Base-by-base conservation (phyloP, 176 grass and related monocot genomes). In the Saccharum officinarum region DNA sequence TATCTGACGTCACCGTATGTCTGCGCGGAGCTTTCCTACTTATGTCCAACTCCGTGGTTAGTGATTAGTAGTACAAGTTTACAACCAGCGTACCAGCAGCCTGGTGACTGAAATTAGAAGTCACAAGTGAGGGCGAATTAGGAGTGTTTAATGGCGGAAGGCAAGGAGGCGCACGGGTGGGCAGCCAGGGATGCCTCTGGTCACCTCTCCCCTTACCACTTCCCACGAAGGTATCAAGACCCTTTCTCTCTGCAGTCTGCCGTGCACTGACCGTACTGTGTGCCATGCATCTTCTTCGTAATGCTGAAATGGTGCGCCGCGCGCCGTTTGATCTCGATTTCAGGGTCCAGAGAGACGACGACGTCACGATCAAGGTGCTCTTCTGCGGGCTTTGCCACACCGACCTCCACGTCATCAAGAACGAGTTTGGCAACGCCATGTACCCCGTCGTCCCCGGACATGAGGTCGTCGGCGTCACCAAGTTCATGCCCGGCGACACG, bases 361-460 rank as follows among this genome's bases (percentile, higher is more conserved):
- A 94, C 77, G 92, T 94, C 41, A 92, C 89, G 10, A 78, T 94
- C 87, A 94, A 92, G 88, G 86, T 94, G 55, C 87, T 94, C 75
- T 94, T 44, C 83, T 94, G 92, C 22, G 92, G 89, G 3, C 86
- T 94, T 77, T 94, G 92, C 83, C 92, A 94, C 87, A 94, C 92
- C 0, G 87, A 94, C 71, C 86, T 94, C 17, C 90, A 94, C 39
- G 40, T 42, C 33, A 85, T 92, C 85, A 92, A 82, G 83, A 94
- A 94, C 74, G 87, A 94, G 11, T 92, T 87, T 87, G 71, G 77
- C 3, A 94, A 86, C 13, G 13, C 45, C 12, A 47, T 47, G 45
- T 47, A 15, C 78, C 92, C 89, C 31, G 72, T 90, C 16, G 92
- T 94, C 7, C 92, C 92, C 22, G 92, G 92, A 31, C 91, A 92